Evolutionary conservation across 2,329 filamentous ascomycete genomes (phyloP).

Genomic region (Aspergillus novofumigatus): DNA sequence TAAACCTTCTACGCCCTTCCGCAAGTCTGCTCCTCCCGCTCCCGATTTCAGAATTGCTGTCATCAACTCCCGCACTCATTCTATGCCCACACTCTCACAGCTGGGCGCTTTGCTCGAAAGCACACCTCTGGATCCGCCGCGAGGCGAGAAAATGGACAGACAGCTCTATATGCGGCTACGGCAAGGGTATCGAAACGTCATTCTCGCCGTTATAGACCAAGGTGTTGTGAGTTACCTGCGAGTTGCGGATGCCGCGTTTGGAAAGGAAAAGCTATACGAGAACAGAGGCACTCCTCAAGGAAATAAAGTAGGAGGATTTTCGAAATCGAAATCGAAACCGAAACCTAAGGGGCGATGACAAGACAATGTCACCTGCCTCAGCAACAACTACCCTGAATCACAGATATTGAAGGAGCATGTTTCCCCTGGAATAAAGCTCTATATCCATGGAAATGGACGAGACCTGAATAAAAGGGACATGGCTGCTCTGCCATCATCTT

Average conservation of each 20-base stretch:
- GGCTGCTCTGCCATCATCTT: conserved; percentile 45
- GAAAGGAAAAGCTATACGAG: conserved; percentile 67
- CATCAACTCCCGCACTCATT: conserved; percentile 63
- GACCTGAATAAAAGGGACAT: conserved; percentile 24
- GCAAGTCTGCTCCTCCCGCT: conserved; percentile 70
- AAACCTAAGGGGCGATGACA: conserved; percentile 31
- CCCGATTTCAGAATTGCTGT: conserved; percentile 86
- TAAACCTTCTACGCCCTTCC: conserved; percentile 68
- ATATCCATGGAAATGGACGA: conserved; percentile 18
- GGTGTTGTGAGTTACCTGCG: conserved; percentile 85
- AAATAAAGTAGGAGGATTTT: conserved; percentile 26
- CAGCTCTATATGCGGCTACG: conserved; percentile 73
- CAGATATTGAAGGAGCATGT: conserved; percentile 13
- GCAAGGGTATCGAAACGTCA: conserved; percentile 76
- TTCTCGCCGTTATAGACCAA: conserved; percentile 84
- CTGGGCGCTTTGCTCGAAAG: conserved; percentile 67
- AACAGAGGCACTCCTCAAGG: conserved; percentile 24
- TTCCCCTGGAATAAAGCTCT: conserved; percentile 27
- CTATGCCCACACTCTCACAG: conserved; percentile 69
- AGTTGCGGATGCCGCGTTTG: conserved; percentile 76
- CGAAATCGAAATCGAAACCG: conserved; percentile 23
- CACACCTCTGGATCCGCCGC: conserved; percentile 64
- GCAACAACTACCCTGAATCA: not conserved
- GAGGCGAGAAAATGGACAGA: conserved; percentile 43
- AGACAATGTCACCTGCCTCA: not conserved